Base-by-base conservation (phyloP, 129 eudicot species). In the Silybum marianum region DNA sequence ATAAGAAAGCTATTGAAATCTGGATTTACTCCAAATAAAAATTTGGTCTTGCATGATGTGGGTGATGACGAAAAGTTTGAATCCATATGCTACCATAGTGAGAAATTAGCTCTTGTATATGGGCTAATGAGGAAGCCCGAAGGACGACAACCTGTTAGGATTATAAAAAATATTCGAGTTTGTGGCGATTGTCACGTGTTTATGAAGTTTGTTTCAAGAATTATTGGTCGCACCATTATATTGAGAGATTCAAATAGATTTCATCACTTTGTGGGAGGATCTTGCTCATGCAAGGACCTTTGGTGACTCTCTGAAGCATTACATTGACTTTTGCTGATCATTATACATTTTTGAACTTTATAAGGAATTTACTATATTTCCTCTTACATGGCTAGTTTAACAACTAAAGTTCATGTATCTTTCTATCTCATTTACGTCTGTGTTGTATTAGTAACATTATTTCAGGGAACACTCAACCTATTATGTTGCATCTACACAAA, bases 211-310 rank as follows among this genome's bases (percentile, higher is more conserved):
- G 87, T 85, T 65, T 88, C 88, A 22, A 82, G 82, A 66, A 72
- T 82, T 38, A 76, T 85, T 40, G 81, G 82, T 40, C 78, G 87
- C 12, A 22, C 73, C 14, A 85, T 88, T n/a, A 77, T 85, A 46
- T 85, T 88, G 75, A 88, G 88, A 65, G 91, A 88, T 82, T 88
- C 91, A 30, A 88, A 88, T 26, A 78, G 91, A 21, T 88, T 88
- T 80, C 91, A 88, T 82, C 91, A 88, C 77, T 79, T 85, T 79
- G 80, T 62, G 24, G 83, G 73, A 24, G 91, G 91, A 14, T 71
- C 74, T 46, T 88, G 91, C 63, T 88, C 91, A 22, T 88, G 91
- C 78, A 88, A 85, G 68, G 87, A 88, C 78, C 81, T 88, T 54
- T 85, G 91, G 88, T 88, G 85, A 32, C 38, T 6, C 38, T 32